Evolutionary conservation across 495 filamentous ascomycete genomes (phyloP).

Genomic region (Talaromyces trachyspermus): DNA sequence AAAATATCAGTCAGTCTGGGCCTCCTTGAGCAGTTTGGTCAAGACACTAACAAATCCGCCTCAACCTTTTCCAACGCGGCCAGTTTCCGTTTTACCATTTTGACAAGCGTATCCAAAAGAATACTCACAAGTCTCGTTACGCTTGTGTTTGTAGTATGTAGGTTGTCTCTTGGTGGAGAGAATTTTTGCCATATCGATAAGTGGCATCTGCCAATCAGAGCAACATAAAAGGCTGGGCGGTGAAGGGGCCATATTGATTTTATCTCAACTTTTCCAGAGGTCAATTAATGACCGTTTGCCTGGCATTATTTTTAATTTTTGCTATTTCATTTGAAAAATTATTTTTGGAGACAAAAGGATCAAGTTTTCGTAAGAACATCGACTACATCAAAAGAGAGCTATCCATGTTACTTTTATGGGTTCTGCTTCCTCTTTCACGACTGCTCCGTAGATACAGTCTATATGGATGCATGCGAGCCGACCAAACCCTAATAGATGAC

Average conservation of each 20-base stretch:
- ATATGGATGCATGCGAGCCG: constrained; percentile 40
- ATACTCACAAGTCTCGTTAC: too few species aligned
- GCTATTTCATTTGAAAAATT: too few species aligned
- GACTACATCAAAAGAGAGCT: constrained; percentile 40
- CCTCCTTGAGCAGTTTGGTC: too few species aligned
- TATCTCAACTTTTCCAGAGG: too few species aligned
- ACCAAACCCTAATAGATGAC: constrained; percentile 40
- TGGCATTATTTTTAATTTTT: constrained; percentile 16
- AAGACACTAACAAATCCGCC: constrained; percentile 64
- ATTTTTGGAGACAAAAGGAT: constrained; percentile 26
- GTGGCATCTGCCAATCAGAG: too few species aligned
- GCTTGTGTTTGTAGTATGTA: too few species aligned
- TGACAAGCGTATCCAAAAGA: constrained; percentile 12
- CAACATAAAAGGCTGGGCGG: too few species aligned
- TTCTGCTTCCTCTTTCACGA: constrained; percentile 30
- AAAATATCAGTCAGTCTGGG: too few species aligned
- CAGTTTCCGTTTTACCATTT: constrained; percentile 78
- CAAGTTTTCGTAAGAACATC: constrained; percentile 41
- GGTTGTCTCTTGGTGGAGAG: too few species aligned
- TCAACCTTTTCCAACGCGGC: constrained; percentile 92
- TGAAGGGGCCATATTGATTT: too few species aligned
- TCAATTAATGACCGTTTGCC: too few species aligned
- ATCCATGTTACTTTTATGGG: constrained; percentile 35
- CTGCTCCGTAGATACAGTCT: constrained; percentile 40
- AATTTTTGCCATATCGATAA: too few species aligned